Evolutionary conservation across 768 basidiomycete genomes (phyloP), one percentile per base, ranked within the genome.

Genomic region (Agaricus bisporus): DNA sequence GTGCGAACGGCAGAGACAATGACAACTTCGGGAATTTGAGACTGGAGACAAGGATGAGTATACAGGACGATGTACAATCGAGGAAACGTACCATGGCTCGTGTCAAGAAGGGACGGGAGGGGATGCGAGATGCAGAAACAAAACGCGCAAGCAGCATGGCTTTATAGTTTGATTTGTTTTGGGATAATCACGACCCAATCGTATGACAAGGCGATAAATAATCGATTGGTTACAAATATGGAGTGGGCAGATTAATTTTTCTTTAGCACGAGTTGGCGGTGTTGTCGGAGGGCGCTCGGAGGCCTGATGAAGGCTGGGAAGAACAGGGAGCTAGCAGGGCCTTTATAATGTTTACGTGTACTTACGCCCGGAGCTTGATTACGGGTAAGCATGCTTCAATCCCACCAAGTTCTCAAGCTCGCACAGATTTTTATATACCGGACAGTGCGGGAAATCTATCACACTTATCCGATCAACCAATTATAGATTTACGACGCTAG

Each of bases 1-100:
- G 97, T 99, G 59, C 97, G 86, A 50, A 88, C 85, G 26, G 92
- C 95, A 62, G 91, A 84, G 62, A 97, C 88, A 73, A 98, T 95
- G 74, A 93, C 91, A 56, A 83, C 88, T 86, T 93, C 87, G 74
- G 85, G 81, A 52, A 80, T 68, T 71, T 74, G 57, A 20, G 54
- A 41, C n/a, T 53, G 38, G 32, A 49, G 41, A 54, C 46, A 55
- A 38, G 22, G 41, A 25, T 20, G 43, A 51, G 38, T 49, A 38
- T 15, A 20, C 25, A n/a, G 41, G n/a, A 36, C 43, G 41, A 38
- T 26, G 61, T 36, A 49, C 8, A 20, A 42, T 38, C 29, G 25
- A 14, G n/a, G 29, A 47, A 45, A 67, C 70, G 29, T 56, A 81
- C 82, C 83, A 85, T 84, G 45, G 75, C 60, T 61, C 81, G 79